Percentiles rank a stretch among this genome's conserved stretches.
These are phyloP conservation scores for Termitomyces sp. DNA, from an alignment of 768 basidiomycete genomes.

Conservation along the genomic window DNA sequence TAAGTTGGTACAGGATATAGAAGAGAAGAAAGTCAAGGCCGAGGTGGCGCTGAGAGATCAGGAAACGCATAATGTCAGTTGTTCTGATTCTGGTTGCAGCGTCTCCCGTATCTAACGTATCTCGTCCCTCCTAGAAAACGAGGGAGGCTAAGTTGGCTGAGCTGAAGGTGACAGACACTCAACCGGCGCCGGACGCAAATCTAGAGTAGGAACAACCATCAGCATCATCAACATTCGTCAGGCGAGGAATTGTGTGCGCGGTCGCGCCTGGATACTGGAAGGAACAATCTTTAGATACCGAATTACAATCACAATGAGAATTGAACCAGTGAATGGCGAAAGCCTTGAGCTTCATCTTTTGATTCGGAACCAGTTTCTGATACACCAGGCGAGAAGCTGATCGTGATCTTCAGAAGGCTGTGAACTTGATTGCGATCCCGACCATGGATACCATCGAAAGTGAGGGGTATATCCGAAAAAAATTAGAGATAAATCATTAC, in stretches of 20 bases:
- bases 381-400: background rate
- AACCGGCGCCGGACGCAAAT: background rate
- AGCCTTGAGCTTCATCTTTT: background rate
- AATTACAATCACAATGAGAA: background rate
- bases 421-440: background rate
- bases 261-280: background rate
- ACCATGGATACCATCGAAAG: background rate
- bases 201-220: background rate
- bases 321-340: background rate
- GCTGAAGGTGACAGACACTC: background rate
- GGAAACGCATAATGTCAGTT: background rate
- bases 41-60: background rate
- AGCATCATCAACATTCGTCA: background rate
- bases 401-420: background rate
- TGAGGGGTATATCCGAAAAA: background rate
- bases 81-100: background rate
- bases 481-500: background rate
- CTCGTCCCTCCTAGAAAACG: background rate
- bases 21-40: background rate
- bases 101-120: background rate
- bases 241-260: background rate
- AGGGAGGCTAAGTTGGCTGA: background rate
- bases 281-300: background rate
- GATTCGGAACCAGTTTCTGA: background rate
- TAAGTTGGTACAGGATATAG: constrained; percentile 1